These are phyloP conservation scores for Aspergillus unguis DNA, from an alignment of 2,329 filamentous ascomycete genomes.

Conservation along the genomic window DNA sequence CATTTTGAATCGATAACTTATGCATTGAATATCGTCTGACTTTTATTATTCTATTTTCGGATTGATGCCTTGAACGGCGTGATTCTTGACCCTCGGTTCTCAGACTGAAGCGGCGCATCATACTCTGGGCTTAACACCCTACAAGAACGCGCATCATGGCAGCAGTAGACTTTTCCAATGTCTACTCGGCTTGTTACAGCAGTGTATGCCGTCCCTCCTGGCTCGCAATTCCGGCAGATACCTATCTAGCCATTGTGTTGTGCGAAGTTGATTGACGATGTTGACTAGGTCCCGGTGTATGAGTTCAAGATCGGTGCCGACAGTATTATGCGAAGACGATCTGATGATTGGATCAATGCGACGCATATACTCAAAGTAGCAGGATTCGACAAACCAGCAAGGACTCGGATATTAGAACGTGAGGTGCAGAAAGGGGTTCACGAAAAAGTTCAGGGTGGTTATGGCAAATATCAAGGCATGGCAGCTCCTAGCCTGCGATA, in stretches of 20 bases:
- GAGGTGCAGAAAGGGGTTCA: constrained; percentile 96
- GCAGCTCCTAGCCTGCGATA: background rate
- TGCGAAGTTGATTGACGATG: constrained; percentile 3
- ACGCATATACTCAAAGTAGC: constrained; percentile 97
- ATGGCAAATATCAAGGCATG: constrained; percentile 94
- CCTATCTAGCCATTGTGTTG: background rate
- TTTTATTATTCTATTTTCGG: background rate
- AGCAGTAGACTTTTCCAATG: constrained; percentile 41
- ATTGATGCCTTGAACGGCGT: constrained; percentile 12
- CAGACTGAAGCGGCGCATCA: constrained; percentile 12
- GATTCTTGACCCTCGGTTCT: constrained; percentile 10
- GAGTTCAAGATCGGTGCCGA: constrained; percentile 84
- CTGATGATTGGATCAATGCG: constrained; percentile 98
- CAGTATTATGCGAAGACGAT: constrained; percentile 92
- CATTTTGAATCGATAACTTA: constrained; percentile 9
- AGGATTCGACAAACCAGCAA: constrained; percentile 92
- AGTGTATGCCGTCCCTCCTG: constrained; percentile 45
- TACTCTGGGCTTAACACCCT: constrained; percentile 20
- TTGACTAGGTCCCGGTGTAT: constrained; percentile 79
- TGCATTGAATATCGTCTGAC: constrained; percentile 14
- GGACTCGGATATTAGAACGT: constrained; percentile 90
- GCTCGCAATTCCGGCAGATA: background rate
- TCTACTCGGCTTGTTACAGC: constrained; percentile 65
- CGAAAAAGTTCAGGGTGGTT: constrained; percentile 97
- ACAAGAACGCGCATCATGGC: constrained; percentile 31